Base-by-base conservation (phyloP, 1,284 basidiomycete species). In the Sanghuangporus weigelae region DNA sequence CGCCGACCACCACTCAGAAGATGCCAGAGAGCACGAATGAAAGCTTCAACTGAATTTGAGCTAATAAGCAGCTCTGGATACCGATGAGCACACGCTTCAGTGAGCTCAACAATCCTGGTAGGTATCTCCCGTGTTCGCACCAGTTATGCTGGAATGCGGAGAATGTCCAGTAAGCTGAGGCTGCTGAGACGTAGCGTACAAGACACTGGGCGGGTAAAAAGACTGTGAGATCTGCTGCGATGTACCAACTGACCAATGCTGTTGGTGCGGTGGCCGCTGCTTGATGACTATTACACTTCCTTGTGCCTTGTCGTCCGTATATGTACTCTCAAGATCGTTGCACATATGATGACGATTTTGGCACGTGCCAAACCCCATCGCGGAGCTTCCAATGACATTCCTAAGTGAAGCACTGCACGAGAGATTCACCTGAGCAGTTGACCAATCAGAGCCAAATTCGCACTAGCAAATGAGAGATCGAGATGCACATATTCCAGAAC, bases 321-420 rank as follows among this genome's bases (percentile, higher is more conserved):
- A 87, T 63, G 86, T 84, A 62, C 84, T 82, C 70, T 91, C 89
- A 54, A 90, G 75, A 77, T 91, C 89, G 68, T 89, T 88, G 59
- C 78, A 79, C 64, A 82, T 82, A 73, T 84, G 84, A 69, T 84
- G 84, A 62, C 84, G 79, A 66, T 84, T 79, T 53, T 72, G 68
- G 64, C 80, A 79, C 72, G 77, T 77, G 73, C 71, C 73, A 49
- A 65, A 62, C 11, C 14, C 58, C 74, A 70, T 74, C 72, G 67
- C 77, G 71, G 75, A 76, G 68, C 73, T 79, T 68, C 72, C 59
- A 46, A 64, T 53, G 16, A 42, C 68, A 42, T 73, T 81, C 64
- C 84, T 81, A 62, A 89, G 74, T 26, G 89, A 90, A 56, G 86
- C 77, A 73, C 87, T 89, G 67, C 88, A 82, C 16, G 84, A 77